Evolutionary conservation across 169 alveolate species (phyloP), one percentile per base, ranked within the genome.

Genomic region (Plasmodium reichenowi): DNA sequence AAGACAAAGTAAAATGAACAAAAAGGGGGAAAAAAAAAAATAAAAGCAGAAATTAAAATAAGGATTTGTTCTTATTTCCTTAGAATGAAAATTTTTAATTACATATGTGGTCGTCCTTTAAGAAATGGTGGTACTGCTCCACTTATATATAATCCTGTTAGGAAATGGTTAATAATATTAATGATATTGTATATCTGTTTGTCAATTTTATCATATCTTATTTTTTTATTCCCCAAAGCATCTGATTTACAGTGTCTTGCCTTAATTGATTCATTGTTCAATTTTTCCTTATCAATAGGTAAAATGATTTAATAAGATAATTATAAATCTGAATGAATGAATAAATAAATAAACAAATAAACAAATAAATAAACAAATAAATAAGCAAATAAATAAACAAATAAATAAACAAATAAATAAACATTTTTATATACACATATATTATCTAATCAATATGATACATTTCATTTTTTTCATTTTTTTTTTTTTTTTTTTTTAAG

Each of bases 241-340:
- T 80, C 92, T 29, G 95, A 94, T 72, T 85, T 94, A 17, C 96
- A 89, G 26, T 94, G 96, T 58, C 67, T 94, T 9, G 78, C 88
- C 29, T 89, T 94, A 52, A 68, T 80, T 72, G 83, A 88, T 52
- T 88, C 95, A 9, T 45, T 94, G 76, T 92, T 93, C 17, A 83
- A 90, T 59, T 87, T 91, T 9, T 85, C 92, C 20, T 88, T 88
- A 29, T 93, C 95, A 8, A 85, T 83, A 20, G 93, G 93, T 47
- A 88, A 93, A 3, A 74, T 89, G 10, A 56, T 15, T 6, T 56
- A 22, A 56, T 72, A 56, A 38, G 52, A 72, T 50, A 86, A 50
- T 56, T 50, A 83, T 1, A 17, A 56, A 52, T 26, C 5, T 9
- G 7, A 13, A 52, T 52, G 12, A 13, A 52, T 52, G 0, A 17